Evolutionary conservation across 2,329 filamentous ascomycete species (phyloP).

Genomic region (Exophiala calicioides): DNA sequence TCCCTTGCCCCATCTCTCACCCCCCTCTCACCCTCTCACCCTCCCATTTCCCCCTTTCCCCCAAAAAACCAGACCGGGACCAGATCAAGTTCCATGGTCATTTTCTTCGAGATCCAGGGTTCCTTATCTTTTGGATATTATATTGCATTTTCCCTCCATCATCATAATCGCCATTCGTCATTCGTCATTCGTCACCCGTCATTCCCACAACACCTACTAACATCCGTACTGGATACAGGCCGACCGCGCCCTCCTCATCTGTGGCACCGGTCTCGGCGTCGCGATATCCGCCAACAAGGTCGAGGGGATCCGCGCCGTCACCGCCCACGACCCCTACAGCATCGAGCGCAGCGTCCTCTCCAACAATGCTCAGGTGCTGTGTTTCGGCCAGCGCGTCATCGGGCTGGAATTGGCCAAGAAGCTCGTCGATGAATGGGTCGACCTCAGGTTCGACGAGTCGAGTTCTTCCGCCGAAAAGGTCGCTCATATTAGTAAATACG

Average conservation of each 20-base stretch:
- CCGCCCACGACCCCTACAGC: conserved; percentile 81
- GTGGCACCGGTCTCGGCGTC: conserved; percentile 82
- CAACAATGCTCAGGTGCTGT: conserved; percentile 85
- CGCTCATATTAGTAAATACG: conserved; percentile 49
- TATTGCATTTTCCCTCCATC: too few species aligned
- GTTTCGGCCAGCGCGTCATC: conserved; percentile 81
- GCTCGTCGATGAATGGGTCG: conserved; percentile 78
- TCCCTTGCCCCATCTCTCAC: conserved; percentile 8
- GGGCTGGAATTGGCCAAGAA: conserved; percentile 77
- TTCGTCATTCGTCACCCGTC: too few species aligned
- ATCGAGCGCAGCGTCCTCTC: conserved; percentile 78
- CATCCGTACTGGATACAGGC: conserved; percentile 43
- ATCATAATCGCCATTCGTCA: too few species aligned
- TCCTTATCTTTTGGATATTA: too few species aligned
- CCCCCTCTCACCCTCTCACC: too few species aligned
- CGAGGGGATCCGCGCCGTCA: conserved; percentile 80
- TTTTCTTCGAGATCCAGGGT: too few species aligned
- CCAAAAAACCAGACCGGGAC: too few species aligned
- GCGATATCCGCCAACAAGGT: conserved; percentile 90
- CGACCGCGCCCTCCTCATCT: conserved; percentile 79
- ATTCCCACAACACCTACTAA: too few species aligned
- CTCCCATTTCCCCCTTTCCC: too few species aligned
- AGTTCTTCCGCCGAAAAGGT: conserved; percentile 65
- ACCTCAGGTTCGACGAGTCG: conserved; percentile 73
- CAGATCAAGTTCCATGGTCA: too few species aligned